Conservation (phyloP, 2,329 filamentous ascomycete species). For the Fusarium sp. region DNA sequence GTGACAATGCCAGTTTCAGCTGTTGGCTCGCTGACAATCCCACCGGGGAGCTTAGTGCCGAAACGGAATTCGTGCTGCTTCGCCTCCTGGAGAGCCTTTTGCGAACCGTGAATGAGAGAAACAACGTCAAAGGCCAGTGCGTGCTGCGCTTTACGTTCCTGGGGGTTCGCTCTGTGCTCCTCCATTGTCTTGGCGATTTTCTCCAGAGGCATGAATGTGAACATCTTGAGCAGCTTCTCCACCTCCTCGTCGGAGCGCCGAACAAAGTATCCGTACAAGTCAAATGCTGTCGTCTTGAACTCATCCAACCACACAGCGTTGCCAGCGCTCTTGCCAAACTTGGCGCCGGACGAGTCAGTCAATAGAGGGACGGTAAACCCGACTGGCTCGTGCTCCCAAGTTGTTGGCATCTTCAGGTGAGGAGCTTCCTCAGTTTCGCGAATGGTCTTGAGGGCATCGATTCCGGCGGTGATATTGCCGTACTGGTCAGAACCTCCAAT, state of each 20-base stretch:
- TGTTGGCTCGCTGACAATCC: conserved; percentile 51
- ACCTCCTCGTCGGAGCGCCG: conserved; percentile 85
- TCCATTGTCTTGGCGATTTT: conserved; percentile 77
- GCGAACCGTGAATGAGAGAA: conserved; percentile 79
- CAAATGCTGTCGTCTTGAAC: conserved; percentile 83
- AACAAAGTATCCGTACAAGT: conserved; percentile 92
- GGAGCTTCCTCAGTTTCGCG: conserved; percentile 68
- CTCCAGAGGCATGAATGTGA: conserved; percentile 85
- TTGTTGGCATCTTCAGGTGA: conserved; percentile 55
- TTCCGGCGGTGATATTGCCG: conserved; percentile 93
- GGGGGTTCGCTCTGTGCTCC: conserved; percentile 75
- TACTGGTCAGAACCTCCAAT: conserved; percentile 97
- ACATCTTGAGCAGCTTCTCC: conserved; percentile 84
- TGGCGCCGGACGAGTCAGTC: conserved; percentile 85
- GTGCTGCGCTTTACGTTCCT: conserved; percentile 84
- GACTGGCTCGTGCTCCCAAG: conserved; percentile 71
- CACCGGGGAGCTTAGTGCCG: conserved; percentile 51
- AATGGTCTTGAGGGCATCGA: conserved; percentile 85
- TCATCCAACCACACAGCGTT: conserved; percentile 94
- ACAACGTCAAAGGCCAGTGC: conserved; percentile 85
- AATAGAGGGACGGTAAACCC: conserved; percentile 93
- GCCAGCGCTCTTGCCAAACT: conserved; percentile 94
- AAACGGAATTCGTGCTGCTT: conserved; percentile 66
- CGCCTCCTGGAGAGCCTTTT: conserved; percentile 74
- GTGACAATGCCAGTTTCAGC: conserved; percentile 52